Conservation (phyloP, 371 early-diverging fungal genomes). For the Blakeslea trispora region DNA sequence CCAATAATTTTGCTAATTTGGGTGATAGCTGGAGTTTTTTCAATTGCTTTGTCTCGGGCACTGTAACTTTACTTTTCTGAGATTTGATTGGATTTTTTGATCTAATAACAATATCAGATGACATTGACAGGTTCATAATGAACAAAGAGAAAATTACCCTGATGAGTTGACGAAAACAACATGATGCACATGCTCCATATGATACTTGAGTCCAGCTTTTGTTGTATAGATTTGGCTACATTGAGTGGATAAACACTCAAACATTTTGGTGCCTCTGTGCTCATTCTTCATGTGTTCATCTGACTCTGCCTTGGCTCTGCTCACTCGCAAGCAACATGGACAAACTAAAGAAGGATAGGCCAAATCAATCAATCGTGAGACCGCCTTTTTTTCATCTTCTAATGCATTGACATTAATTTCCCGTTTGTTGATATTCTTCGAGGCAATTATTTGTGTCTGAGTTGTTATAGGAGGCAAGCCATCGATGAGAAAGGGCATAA, state of each 20-base stretch:
- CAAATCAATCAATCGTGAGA: constrained; percentile 27
- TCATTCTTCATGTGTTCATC: constrained; percentile 24
- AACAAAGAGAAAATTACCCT: constrained; percentile 6
- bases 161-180: constrained; percentile 8
- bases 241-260: constrained; percentile 18
- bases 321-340: constrained; percentile 19
- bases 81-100: not conserved
- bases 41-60: constrained; percentile 1
- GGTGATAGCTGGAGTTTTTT: constrained; percentile 11
- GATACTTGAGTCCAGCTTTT: constrained; percentile 29
- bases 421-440: not conserved
- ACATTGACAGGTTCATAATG: not conserved
- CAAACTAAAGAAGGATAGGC: constrained; percentile 33
- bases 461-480: not conserved
- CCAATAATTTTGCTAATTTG: constrained; percentile 16
- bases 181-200: constrained; percentile 28
- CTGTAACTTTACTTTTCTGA: not conserved
- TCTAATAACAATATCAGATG: not conserved
- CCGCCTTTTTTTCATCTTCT: not conserved
- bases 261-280: constrained; percentile 25
- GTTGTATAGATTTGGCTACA: constrained; percentile 30
- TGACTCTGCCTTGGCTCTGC: constrained; percentile 16
- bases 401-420: not conserved
- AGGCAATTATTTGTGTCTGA: not conserved
- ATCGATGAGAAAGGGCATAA: not conserved